Percentiles rank a stretch among this genome's conserved stretches.
Conservation (phyloP, 768 basidiomycete genomes). For the Pulveroboletus sp. region DNA sequence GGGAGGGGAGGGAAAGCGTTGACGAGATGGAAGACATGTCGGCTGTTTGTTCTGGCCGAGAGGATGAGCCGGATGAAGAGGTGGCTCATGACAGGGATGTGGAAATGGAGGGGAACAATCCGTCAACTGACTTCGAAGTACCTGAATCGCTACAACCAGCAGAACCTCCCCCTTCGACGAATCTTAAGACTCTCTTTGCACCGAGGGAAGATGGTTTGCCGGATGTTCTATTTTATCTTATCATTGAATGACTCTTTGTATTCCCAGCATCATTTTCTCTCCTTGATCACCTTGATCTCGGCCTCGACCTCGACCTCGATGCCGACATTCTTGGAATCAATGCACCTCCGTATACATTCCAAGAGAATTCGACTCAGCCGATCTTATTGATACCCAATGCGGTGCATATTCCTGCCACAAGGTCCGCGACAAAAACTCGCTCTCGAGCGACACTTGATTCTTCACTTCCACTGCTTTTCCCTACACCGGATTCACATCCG, state of each 20-base stretch:
- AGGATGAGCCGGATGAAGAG: not conserved
- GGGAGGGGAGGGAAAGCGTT: conserved; percentile 59
- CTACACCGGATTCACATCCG: conserved; percentile 33
- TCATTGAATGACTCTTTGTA: not conserved
- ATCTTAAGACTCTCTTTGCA: conserved; percentile 61
- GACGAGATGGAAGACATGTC: conserved; percentile 47
- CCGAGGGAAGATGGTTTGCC: conserved; percentile 37
- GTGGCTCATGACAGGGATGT: conserved; percentile 4
- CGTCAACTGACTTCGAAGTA: not conserved
- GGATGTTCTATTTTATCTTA: not conserved
- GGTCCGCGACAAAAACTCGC: conserved; percentile 3
- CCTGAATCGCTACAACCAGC: not conserved
- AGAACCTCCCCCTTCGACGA: conserved; percentile 22
- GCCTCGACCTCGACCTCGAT: conserved; percentile 70
- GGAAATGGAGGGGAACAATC: conserved; percentile 10
- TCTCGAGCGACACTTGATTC: conserved; percentile 44
- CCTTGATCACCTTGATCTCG: conserved; percentile 71
- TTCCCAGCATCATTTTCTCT: conserved; percentile 65
- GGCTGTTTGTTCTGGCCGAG: conserved; percentile 10
- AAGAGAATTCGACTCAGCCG: conserved; percentile 2
- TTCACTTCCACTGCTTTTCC: conserved; percentile 63
- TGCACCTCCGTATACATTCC: conserved; percentile 12
- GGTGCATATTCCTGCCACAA: conserved; percentile 2
- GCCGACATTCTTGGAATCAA: conserved; percentile 41
- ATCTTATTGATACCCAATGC: conserved; percentile 1